Evolutionary conservation across 345 rosid species (phyloP), one percentile per base, ranked within the genome.

Genomic region (Angophora floribunda): DNA sequence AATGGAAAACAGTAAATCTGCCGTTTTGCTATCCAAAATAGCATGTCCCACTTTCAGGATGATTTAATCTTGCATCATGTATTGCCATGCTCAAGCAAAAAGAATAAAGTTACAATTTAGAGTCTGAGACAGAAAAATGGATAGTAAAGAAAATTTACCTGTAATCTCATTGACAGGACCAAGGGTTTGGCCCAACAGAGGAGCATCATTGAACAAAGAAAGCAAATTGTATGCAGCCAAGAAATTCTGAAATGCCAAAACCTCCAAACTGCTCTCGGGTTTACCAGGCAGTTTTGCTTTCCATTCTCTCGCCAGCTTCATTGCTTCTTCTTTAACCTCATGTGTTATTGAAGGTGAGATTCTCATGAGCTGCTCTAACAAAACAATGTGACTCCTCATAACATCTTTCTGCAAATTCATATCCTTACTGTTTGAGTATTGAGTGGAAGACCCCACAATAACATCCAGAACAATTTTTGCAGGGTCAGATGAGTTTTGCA

Each of bases 401-500:
- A 84, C 15, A 51, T 57, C 85, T 85, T 82, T 90, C 24, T n/a
- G 59, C 51, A 30, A 85, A 85, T 55, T 55, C n/a, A 50, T 53
- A 28, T 28, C 63, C 87, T 51, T 41, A 24, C 65, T 85, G 30
- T 55, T 89, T 19, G 57, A 53, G 57, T 19, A 53, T 86, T 91
- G 86, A 21, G 91, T 88, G 86, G 78, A 87, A 87, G 92, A 90
- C 65, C 91, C 91, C 78, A 90, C 80, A 85, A 95, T 87, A 85
- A 92, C 91, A 90, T 92, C 93, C 52, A 95, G 86, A 75, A 92
- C 95, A 67, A 95, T 91, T 91, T 91, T 91, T 53, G 92, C 93
- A 79, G 96, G 97, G 63, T 94, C 92, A 26, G 90, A 41, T n/a
- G 94, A 93, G 28, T 85, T 51, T 65, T 89, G 50, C 11, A 93